These are phyloP conservation scores for Acidiella bohemica DNA, from an alignment of 495 filamentous ascomycete genomes.

Conservation along the genomic window DNA sequence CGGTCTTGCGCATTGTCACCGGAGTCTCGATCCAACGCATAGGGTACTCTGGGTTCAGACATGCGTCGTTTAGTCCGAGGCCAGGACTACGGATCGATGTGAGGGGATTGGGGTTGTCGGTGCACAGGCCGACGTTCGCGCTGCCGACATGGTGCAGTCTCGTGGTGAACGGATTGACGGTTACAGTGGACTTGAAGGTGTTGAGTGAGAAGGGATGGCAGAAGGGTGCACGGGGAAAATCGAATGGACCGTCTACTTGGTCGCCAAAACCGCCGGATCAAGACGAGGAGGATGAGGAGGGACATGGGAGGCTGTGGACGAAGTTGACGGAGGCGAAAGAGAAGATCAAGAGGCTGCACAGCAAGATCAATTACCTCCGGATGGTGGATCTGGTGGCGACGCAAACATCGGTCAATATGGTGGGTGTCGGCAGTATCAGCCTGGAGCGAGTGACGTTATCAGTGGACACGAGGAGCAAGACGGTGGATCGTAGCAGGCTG, in stretches of 20 bases:
- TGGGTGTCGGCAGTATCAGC: constrained; percentile 71
- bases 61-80: constrained; percentile 72
- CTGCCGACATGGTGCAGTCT: constrained; percentile 96
- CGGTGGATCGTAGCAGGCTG: constrained; percentile 78
- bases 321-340: constrained; percentile 64
- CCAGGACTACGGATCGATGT: constrained; percentile 85
- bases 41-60: constrained; percentile 79
- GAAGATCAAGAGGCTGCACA: constrained; percentile 69
- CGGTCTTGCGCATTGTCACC: constrained; percentile 79
- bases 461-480: constrained; percentile 80
- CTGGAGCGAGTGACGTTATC: constrained; percentile 71
- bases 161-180: constrained; percentile 64
- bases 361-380: constrained; percentile 74
- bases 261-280: not conserved
- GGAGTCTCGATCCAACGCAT: constrained; percentile 92
- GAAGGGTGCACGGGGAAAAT: not conserved
- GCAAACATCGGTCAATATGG: constrained; percentile 58
- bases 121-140: constrained; percentile 88
- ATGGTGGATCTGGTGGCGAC: constrained; percentile 82
- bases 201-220: constrained; percentile 24
- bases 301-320: constrained; percentile 63
- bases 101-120: constrained; percentile 67
- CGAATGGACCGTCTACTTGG: constrained; percentile 13
- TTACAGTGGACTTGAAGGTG: constrained; percentile 64
- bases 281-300: constrained; percentile 18